Evolutionary conservation across 441 rosid species (phyloP).

Genomic region (Euphorbia celastroides): DNA sequence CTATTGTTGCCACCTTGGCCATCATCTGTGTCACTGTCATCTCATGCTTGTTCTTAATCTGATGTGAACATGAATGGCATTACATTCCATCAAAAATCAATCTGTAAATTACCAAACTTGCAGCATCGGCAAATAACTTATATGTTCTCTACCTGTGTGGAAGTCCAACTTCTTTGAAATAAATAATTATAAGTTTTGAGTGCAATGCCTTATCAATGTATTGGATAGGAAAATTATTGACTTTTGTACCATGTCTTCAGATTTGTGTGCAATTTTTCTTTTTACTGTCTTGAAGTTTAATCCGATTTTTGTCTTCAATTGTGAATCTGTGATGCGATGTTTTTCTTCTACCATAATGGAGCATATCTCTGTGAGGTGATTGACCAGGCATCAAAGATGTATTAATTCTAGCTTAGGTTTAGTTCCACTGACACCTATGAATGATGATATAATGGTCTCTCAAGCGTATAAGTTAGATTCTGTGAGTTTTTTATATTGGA

Average conservation of each 20-base stretch:
- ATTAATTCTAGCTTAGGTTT: neutral
- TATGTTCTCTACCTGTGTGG: neutral
- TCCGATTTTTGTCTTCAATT: neutral
- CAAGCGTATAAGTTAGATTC: neutral
- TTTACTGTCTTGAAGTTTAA: neutral
- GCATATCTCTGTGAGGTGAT: neutral
- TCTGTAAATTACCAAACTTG: slow-evolving; percentile 29
- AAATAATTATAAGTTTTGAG: neutral
- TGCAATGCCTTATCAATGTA: neutral
- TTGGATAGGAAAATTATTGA: neutral
- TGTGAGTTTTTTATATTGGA: neutral
- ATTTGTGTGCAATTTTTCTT: neutral
- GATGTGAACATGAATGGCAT: slow-evolving; percentile 18
- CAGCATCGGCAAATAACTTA: slow-evolving; percentile 19
- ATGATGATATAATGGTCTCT: neutral
- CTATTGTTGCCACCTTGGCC: slow-evolving; percentile 74
- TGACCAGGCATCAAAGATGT: neutral
- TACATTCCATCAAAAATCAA: neutral
- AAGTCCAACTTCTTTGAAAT: neutral
- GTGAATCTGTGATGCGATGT: neutral
- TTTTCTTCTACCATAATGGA: neutral
- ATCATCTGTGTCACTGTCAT: slow-evolving; percentile 42
- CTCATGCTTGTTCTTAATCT: slow-evolving; percentile 56
- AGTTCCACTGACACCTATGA: neutral
- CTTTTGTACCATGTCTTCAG: neutral